Percentiles rank a stretch among this genome's conserved stretches.
Conservation (phyloP, 345 rosid genomes). For the Salix koriyanagi region DNA sequence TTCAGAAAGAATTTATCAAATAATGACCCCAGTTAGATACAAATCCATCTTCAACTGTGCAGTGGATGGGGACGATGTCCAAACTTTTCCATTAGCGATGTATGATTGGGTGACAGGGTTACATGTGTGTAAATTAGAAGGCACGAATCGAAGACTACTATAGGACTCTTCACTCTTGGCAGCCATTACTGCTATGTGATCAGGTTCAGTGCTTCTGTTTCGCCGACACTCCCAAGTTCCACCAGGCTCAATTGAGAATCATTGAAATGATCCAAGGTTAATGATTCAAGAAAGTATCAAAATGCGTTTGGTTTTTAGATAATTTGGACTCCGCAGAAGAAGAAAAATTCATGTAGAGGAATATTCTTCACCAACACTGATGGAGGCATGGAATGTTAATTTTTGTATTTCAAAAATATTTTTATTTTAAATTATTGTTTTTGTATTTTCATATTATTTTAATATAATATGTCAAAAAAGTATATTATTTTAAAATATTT, state of each 20-base stretch:
- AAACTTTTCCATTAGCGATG: background rate
- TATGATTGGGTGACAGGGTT: background rate
- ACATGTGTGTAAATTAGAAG: background rate
- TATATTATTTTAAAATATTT: too few species aligned
- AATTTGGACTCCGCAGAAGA: background rate
- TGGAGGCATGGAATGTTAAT: too few species aligned
- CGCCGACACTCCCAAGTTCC: background rate
- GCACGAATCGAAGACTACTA: background rate
- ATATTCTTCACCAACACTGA: too few species aligned
- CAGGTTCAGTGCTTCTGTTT: background rate
- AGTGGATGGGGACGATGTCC: background rate
- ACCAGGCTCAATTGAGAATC: background rate
- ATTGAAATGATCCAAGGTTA: background rate
- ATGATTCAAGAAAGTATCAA: background rate
- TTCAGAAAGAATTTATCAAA: too few species aligned
- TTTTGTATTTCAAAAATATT: too few species aligned
- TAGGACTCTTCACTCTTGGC: background rate
- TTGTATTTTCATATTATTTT: too few species aligned
- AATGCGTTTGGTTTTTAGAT: background rate
- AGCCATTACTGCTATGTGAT: background rate
- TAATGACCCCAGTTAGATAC: background rate
- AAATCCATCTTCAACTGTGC: background rate
- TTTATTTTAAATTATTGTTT: too few species aligned
- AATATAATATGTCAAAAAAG: too few species aligned
- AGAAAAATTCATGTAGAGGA: too few species aligned